Evolutionary conservation across 2,329 filamentous ascomycete species (phyloP), one percentile per base, ranked within the genome.

Genomic region (Stemphylium vesicarium): DNA sequence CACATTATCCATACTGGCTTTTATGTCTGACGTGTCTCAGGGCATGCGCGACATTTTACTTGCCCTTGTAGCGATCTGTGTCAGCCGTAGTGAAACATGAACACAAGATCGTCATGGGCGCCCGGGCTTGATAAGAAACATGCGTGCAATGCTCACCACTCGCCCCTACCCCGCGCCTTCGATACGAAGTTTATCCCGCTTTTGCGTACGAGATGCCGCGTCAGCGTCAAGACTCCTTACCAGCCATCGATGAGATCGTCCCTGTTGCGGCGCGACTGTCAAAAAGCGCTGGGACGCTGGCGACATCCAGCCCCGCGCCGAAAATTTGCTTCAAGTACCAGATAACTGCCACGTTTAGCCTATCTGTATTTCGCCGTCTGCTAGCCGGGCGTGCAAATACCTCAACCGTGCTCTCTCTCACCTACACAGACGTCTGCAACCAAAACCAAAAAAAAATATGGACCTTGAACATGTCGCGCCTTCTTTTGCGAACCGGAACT

Each of bases 11-110:
- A 35, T 35, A 32, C 47, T 12, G 42, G 29, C 35, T 29, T 35
- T 43, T 43, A 35, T 45, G 18, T 29, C 26, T 29, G 26, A 29
- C 26, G 26, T 29, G 26, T 29, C 36, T 8, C 37, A n/a, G 9
- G 31, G 31, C 38, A 29, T 49, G 37, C 46, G 37, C 37, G 46
- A 49, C 46, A 36, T 49, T 7, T 24, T 33, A n/a, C n/a, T 39
- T 26, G 50, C 43, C 36, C 36, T 40, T 35, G 36, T 36, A 35
- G 29, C 42, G 15, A 31, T 31, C 29, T 47, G 47, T 35, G 20
- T 29, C 26, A 32, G 49, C 35, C 29, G 42, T 52, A n/a, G 39
- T 54, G 51, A 54, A 54, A 54, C 51, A 49, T 45, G 15, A 33
- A 37, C 51, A 50, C 33, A n/a, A 43, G 12, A 42, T 43, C 20